phyloP scores from a whole-genome alignment of 805 yeast genomes.

The Sugiyamaella valdiviana region DNA sequence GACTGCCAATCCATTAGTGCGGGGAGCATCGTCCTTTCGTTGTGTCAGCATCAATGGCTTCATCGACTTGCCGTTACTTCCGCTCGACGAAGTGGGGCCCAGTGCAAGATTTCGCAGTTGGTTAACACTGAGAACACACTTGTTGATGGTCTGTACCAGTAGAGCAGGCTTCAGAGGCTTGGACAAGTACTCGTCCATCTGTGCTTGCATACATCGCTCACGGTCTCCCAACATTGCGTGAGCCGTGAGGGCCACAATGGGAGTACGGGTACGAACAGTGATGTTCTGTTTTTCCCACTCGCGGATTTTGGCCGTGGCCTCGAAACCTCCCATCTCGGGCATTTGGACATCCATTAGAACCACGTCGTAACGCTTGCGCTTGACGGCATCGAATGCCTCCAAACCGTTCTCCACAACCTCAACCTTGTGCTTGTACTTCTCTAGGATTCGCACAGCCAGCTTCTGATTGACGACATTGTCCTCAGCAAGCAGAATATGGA shows the following conservation, averaged over 20 bases:
- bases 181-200: conserved; percentile 87
- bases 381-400: conserved; percentile 73
- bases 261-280: conserved; percentile 70
- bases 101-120: conserved; percentile 34
- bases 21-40: background rate
- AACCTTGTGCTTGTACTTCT: conserved; percentile 78
- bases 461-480: conserved; percentile 85
- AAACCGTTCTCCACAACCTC: conserved; percentile 82
- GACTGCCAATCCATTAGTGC: background rate
- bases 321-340: conserved; percentile 96
- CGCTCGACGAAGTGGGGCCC: conserved; percentile 26
- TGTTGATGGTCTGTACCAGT: conserved; percentile 75
- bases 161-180: conserved; percentile 82
- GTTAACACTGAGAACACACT: conserved; percentile 56
- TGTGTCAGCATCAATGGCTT: background rate
- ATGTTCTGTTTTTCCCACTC: conserved; percentile 81
- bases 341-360: conserved; percentile 90
- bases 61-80: background rate
- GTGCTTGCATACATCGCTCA: conserved; percentile 78
- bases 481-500: conserved; percentile 73
- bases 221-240: conserved; percentile 94
- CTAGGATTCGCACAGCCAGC: conserved; percentile 75
- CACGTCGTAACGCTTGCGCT: conserved; percentile 64
- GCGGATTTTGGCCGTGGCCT: conserved; percentile 78
- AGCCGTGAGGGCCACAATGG: conserved; percentile 85